phyloP scores from a whole-genome alignment of 1,139 yeast species.

The Lodderomyces orthopsilosis region DNA sequence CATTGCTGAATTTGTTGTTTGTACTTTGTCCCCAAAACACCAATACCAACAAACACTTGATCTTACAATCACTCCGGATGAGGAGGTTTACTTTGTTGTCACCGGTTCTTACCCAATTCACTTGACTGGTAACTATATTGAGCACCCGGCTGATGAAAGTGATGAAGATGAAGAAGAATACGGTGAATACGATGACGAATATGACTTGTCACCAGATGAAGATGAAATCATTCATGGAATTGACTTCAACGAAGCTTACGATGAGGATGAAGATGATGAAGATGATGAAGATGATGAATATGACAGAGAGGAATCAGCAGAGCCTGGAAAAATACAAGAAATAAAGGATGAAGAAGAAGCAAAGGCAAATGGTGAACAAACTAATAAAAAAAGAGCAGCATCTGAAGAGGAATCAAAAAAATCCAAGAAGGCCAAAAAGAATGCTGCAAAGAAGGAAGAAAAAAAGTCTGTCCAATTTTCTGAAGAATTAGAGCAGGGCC shows the following conservation, averaged over 20 bases:
- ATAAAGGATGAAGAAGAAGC: conserved; percentile 37
- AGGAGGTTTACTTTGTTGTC: conserved; percentile 89
- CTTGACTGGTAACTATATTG: conserved; percentile 91
- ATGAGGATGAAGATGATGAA: conserved; percentile 50
- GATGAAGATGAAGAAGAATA: conserved; percentile 50
- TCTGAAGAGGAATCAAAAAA: conserved; percentile 33
- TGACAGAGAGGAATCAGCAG: conserved; percentile 36
- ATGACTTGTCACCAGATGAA: conserved; percentile 89
- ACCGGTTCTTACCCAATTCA: conserved; percentile 95
- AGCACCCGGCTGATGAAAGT: conserved; percentile 84
- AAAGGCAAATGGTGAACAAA: conserved; percentile 57
- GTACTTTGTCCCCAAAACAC: conserved; percentile 84
- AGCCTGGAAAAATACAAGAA: conserved; percentile 7
- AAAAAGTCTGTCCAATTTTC: conserved; percentile 81
- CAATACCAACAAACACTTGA: conserved; percentile 91
- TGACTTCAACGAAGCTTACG: conserved; percentile 63
- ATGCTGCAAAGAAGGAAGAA: conserved; percentile 21
- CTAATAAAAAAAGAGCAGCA: conserved; percentile 45
- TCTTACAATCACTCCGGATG: conserved; percentile 87
- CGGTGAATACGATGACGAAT: conserved; percentile 66
- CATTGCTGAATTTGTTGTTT: conserved; percentile 74
- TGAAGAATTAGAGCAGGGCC: conserved; percentile 91
- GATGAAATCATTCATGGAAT: conserved; percentile 64
- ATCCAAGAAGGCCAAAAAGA: conserved; percentile 42
- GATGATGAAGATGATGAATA: conserved; percentile 55